These are phyloP conservation scores for Capsella rubella DNA, from an alignment of 441 rosid species.

Conservation along the genomic window DNA sequence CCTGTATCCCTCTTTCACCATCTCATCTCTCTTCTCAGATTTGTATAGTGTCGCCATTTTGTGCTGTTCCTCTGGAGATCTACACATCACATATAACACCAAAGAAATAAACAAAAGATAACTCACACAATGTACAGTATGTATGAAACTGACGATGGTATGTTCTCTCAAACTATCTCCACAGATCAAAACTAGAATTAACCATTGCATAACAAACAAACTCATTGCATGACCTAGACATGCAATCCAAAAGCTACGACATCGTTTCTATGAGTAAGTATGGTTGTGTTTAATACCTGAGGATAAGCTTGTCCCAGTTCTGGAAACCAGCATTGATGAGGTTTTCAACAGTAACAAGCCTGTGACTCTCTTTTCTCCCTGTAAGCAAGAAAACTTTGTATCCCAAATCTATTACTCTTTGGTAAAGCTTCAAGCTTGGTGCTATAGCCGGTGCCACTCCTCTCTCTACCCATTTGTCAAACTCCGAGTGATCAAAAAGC, in stretches of 20 bases:
- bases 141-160: neutral
- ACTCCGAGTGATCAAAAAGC: slow-evolving; percentile 65
- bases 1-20: slow-evolving; percentile 72
- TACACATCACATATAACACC: neutral
- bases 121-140: neutral
- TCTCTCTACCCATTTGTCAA: slow-evolving; percentile 86
- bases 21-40: slow-evolving; percentile 80
- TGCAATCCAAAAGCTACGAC: neutral
- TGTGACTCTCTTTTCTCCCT: slow-evolving; percentile 74
- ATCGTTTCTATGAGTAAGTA: neutral
- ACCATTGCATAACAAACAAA: neutral
- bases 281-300: slow-evolving; percentile 59
- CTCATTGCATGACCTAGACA: neutral
- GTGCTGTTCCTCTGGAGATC: slow-evolving; percentile 56
- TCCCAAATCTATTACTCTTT: slow-evolving; percentile 67
- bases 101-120: slow-evolving; percentile 15
- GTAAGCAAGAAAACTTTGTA: slow-evolving; percentile 85
- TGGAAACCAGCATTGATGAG: slow-evolving; percentile 72
- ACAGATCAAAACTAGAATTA: slow-evolving; percentile 14
- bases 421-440: slow-evolving; percentile 79
- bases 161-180: neutral
- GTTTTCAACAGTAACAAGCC: slow-evolving; percentile 69
- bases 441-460: slow-evolving; percentile 73
- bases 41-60: slow-evolving; percentile 71
- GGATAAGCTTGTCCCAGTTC: slow-evolving; percentile 87